Percentiles rank a stretch among this genome's conserved stretches.
Conservation (phyloP, 2,329 filamentous ascomycete genomes). For the Ophiostoma himal-ulmi region DNA sequence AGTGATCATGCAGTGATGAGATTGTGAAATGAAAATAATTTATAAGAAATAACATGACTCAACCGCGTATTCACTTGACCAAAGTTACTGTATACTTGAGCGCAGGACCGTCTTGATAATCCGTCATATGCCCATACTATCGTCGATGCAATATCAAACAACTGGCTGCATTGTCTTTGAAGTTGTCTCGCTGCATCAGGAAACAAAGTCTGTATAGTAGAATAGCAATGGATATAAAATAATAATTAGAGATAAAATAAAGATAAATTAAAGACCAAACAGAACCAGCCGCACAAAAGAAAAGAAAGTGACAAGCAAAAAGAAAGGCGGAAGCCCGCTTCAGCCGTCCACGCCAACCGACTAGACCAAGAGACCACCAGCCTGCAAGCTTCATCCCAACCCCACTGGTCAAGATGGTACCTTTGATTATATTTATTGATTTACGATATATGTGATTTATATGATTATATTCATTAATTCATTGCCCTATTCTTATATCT, state of each 20-base stretch:
- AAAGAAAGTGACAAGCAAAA: not conserved
- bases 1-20: not conserved
- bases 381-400: conserved; percentile 11
- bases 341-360: not conserved
- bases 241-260: not conserved
- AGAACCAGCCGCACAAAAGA: not conserved
- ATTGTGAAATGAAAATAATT: not conserved
- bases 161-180: not conserved
- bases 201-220: not conserved
- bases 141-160: not conserved
- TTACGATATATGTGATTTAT: not conserved
- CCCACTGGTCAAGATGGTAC: conserved; percentile 10
- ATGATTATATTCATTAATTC: not conserved
- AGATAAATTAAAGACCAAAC: not conserved
- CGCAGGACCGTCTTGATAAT: not conserved
- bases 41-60: not conserved
- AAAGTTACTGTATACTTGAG: not conserved
- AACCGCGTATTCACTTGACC: not conserved
- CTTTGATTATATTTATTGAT: not conserved
- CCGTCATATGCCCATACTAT: not conserved
- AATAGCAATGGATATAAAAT: not conserved
- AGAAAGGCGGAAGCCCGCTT: not conserved
- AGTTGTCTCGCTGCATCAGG: conserved; percentile 9
- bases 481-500: not conserved
- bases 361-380: conserved; percentile 1